Base-by-base conservation (phyloP, 192 early-diverging fungal genomes). In the Kickxella alabastrina region DNA sequence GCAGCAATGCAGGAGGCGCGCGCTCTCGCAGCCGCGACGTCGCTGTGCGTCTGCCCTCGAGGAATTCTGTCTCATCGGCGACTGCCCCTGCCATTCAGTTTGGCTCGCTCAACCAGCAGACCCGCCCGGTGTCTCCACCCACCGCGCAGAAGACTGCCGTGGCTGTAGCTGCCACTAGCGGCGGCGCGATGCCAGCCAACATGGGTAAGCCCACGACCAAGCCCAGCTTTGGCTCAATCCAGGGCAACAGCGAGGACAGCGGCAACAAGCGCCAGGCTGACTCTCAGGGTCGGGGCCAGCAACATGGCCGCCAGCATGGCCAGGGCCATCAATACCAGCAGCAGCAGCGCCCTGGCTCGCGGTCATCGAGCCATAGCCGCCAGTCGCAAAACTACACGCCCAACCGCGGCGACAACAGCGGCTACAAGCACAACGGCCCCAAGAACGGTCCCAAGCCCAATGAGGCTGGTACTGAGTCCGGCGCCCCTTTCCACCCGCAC, bases 191-290 rank as follows among this genome's bases (percentile, higher is more conserved):
- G 25, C 69, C 69, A 0, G 59, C 54, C 9, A 44, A 57, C 2
- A 40, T 65, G 39, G 59, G 57, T 19, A 72, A 62, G 52, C 55
- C 65, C 6, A 52, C 62, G 10, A 23, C 76, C 15, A 68, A 57
- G 66, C 76, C 70, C 13, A 74, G 45, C 62, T 78, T 78, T 73
- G 76, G 76, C 28, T 60, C 76, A 10, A 65, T 78, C 18, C 32
- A 62, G 8, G 61, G 56, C 26, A 38, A 34, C 29, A 24, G 15
- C 17, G 47, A n/a, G 13, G 29, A 49, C n/a, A 32, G 31, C 43
- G 39, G 46, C 25, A 49, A 37, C 10, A 57, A 56, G 47, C 50
- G 43, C 22, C 43, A 21, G 35, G 43, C 18, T 10, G 55, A 76
- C 14, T 66, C 68, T 31, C 43, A 53, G 3, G 54, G 58, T 12